Percentiles rank a stretch among this genome's conserved stretches.
phyloP scores from a whole-genome alignment of 2,329 filamentous ascomycete genomes.

The Fusarium sacchari region DNA sequence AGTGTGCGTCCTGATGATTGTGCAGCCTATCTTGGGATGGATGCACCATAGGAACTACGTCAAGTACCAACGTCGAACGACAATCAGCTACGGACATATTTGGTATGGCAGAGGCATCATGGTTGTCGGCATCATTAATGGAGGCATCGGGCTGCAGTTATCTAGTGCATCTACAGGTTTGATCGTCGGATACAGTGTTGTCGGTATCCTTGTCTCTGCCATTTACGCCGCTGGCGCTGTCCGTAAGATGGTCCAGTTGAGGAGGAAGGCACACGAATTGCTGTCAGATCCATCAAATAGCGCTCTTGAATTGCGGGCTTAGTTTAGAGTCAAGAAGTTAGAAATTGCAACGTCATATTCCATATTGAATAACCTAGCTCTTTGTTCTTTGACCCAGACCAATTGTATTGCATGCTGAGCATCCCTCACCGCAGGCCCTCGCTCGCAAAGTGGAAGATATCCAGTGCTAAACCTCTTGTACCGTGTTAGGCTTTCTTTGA shows the following conservation, averaged over 20 bases:
- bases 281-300: not conserved
- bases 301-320: not conserved
- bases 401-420: not conserved
- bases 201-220: not conserved
- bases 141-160: not conserved
- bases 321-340: not conserved
- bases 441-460: accelerated
- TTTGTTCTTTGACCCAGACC: not conserved
- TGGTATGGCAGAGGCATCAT: conserved; percentile 2
- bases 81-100: not conserved
- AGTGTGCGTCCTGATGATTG: not conserved
- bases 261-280: not conserved
- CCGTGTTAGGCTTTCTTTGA: not conserved
- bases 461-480: not conserved
- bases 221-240: not conserved
- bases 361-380: not conserved
- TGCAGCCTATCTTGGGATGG: not conserved
- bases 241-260: not conserved
- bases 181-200: not conserved
- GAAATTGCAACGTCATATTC: not conserved
- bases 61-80: not conserved
- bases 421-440: not conserved
- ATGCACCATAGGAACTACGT: not conserved
- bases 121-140: not conserved
- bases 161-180: not conserved